Percentiles rank a stretch among this genome's conserved stretches.
phyloP scores from a whole-genome alignment of 805 yeast genomes.

The Ogataea minuta region DNA sequence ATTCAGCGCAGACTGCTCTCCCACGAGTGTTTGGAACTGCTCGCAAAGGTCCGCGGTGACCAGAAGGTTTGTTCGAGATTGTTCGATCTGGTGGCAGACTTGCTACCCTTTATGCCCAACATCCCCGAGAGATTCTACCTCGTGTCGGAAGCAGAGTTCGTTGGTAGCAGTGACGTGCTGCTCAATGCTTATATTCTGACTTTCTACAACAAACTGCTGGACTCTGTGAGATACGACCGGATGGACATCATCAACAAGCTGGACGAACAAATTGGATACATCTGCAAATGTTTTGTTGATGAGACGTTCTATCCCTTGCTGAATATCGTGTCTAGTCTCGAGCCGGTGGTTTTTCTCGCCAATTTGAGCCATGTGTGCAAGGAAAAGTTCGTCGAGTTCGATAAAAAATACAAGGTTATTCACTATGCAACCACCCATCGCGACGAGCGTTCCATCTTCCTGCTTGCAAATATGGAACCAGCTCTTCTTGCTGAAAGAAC shows the following conservation, averaged over 20 bases:
- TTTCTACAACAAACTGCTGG: slow-evolving; percentile 32
- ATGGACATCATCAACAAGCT: slow-evolving; percentile 16
- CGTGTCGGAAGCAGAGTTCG: slow-evolving; percentile 23
- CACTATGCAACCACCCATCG: slow-evolving; percentile 13
- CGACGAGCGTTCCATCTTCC: slow-evolving; percentile 19
- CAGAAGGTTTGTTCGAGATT: slow-evolving; percentile 30
- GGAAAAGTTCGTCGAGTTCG: slow-evolving; percentile 23
- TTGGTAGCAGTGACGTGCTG: slow-evolving; percentile 30
- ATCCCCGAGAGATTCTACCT: slow-evolving; percentile 29
- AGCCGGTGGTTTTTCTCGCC: slow-evolving; percentile 22
- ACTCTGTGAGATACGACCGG: slow-evolving; percentile 2
- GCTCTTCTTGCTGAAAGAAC: slow-evolving; percentile 19
- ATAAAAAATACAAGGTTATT: slow-evolving; percentile 24
- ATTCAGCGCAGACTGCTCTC: slow-evolving; percentile 31
- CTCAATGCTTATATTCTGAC: slow-evolving; percentile 29
- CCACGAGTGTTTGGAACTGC: slow-evolving; percentile 22
- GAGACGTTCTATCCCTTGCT: slow-evolving; percentile 25
- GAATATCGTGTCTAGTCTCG: slow-evolving; percentile 24
- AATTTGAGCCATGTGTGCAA: slow-evolving; percentile 19
- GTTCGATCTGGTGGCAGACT: slow-evolving; percentile 30
- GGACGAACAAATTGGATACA: slow-evolving; percentile 23
- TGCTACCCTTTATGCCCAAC: slow-evolving; percentile 26
- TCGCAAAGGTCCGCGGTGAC: slow-evolving; percentile 26
- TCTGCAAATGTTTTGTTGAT: slow-evolving; percentile 26
- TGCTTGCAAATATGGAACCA: slow-evolving; percentile 31